phyloP scores from a whole-genome alignment of 148 eudicot species.

The Nyssa sinensis region DNA sequence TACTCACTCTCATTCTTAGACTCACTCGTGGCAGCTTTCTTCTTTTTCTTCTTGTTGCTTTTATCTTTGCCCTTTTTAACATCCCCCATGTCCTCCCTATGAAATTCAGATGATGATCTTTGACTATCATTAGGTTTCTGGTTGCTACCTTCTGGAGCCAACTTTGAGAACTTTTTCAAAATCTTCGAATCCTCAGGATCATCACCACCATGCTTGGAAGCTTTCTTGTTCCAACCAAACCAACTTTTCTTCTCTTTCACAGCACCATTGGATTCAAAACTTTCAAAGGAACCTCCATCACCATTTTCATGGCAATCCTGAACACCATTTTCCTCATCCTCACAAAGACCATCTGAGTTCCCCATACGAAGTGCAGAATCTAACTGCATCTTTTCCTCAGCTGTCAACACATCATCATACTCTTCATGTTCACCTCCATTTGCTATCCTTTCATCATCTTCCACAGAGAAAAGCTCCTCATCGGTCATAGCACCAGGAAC shows the following conservation, averaged over 20 bases:
- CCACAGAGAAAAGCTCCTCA: constrained; percentile 78
- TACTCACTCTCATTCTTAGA: constrained; percentile 79
- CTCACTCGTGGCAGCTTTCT: constrained; percentile 56
- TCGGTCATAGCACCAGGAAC: constrained; percentile 96
- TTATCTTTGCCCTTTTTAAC: constrained; percentile 59
- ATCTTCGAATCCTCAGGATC: constrained; percentile 59
- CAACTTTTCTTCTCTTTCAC: constrained; percentile 75
- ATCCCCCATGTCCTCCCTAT: constrained; percentile 48
- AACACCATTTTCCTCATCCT: constrained; percentile 54
- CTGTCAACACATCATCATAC: constrained; percentile 71
- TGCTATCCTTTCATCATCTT: constrained; percentile 54
- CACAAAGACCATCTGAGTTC: constrained; percentile 51
- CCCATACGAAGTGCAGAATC: constrained; percentile 81
- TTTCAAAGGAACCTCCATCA: constrained; percentile 41
- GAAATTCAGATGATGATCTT: constrained; percentile 37
- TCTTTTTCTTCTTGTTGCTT: constrained; percentile 76
- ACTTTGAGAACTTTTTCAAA: constrained; percentile 65
- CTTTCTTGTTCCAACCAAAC: constrained; percentile 86
- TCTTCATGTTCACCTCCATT: constrained; percentile 67
- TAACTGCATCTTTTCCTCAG: constrained; percentile 74
- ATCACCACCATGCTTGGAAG: constrained; percentile 48
- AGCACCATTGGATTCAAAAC: constrained; percentile 51
- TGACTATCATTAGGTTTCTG: constrained; percentile 42
- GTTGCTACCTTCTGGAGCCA: constrained; percentile 52
- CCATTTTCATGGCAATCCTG: constrained; percentile 45